Conservation (phyloP, 306 rosid species). For the Parietaria judaica region DNA sequence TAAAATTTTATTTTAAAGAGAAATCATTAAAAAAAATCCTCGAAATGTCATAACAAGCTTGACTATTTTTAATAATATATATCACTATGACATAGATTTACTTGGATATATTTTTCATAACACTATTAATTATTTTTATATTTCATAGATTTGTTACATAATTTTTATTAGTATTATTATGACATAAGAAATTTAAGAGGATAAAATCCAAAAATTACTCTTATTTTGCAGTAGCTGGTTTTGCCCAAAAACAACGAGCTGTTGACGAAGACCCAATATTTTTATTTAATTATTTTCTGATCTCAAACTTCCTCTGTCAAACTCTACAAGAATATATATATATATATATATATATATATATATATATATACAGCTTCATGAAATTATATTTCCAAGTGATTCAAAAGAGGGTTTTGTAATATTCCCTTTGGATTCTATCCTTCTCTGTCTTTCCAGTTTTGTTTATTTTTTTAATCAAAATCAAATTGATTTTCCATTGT, state of each 20-base stretch:
- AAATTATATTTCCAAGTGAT: not conserved
- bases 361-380: not conserved
- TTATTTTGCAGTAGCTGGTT: slow-evolving; percentile 7
- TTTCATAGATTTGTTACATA: too few species aligned
- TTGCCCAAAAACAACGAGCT: slow-evolving; percentile 19
- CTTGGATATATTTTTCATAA: too few species aligned
- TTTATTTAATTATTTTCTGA: not conserved
- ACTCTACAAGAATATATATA: not conserved
- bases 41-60: too few species aligned
- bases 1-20: too few species aligned
- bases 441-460: slow-evolving; percentile 1
- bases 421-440: not conserved
- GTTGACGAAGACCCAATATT: not conserved
- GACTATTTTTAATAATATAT: too few species aligned
- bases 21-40: too few species aligned
- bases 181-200: too few species aligned
- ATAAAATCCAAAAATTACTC: not conserved
- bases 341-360: not conserved
- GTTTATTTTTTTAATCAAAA: too few species aligned
- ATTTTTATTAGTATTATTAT: too few species aligned
- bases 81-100: too few species aligned
- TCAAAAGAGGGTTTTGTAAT: not conserved
- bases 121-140: too few species aligned
- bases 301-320: not conserved
- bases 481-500: not conserved